Percentiles rank a stretch among this genome's conserved stretches.
These are phyloP conservation scores for Zancudomyces culisetae DNA, from an alignment of 371 early-diverging fungal species.

Conservation along the genomic window DNA sequence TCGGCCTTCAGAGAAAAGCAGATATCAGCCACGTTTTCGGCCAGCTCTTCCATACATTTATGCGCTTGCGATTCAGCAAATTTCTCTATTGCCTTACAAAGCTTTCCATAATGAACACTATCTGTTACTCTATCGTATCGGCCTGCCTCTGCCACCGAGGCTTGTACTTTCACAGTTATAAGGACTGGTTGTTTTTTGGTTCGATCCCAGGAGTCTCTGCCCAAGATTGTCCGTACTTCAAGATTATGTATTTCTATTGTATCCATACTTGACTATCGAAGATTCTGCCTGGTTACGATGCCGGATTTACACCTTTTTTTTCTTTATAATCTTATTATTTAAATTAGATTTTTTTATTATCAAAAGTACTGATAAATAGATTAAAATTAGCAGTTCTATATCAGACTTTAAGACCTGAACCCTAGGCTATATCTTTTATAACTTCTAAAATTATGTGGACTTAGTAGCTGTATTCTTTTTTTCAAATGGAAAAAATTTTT, in stretches of 20 bases:
- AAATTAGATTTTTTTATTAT: too few species aligned
- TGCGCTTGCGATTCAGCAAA: conserved; percentile 51
- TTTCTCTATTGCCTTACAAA: conserved; percentile 53
- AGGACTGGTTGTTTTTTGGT: conserved; percentile 67
- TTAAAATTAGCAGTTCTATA: too few species aligned
- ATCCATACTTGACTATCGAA: conserved; percentile 41
- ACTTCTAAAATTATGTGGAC: too few species aligned
- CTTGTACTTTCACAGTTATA: conserved; percentile 49
- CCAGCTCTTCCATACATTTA: conserved; percentile 50
- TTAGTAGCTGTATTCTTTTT: too few species aligned
- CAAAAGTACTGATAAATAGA: too few species aligned
- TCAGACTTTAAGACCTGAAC: too few species aligned
- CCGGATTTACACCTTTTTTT: background rate
- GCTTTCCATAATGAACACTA: conserved; percentile 67
- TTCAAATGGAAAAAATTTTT: too few species aligned
- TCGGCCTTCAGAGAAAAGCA: conserved; percentile 29
- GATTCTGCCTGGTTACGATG: too few species aligned
- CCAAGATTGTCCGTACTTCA: conserved; percentile 62
- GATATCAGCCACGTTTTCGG: conserved; percentile 38
- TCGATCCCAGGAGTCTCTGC: conserved; percentile 88
- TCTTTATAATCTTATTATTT: background rate
- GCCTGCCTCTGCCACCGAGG: conserved; percentile 51
- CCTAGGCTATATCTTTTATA: too few species aligned
- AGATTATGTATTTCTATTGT: conserved; percentile 64
- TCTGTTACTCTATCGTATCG: conserved; percentile 49